Evolutionary conservation across 2,329 filamentous ascomycete genomes (phyloP).

Genomic region (Arthrocladium fulminans): DNA sequence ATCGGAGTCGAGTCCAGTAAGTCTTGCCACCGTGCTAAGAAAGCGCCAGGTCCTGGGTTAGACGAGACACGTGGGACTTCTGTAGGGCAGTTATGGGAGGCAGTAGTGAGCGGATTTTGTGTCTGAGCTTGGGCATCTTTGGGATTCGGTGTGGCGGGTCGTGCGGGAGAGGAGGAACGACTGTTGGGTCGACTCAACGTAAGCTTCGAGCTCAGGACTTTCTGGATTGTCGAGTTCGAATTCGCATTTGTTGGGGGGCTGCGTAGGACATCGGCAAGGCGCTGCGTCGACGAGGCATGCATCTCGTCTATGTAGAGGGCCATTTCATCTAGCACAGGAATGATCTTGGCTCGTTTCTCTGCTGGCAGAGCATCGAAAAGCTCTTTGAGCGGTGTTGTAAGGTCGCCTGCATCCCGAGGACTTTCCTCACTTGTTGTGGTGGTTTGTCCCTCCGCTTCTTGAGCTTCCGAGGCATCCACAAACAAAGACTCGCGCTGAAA

Average conservation of each 20-base stretch:
- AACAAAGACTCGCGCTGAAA: slow-evolving; percentile 37
- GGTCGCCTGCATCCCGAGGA: slow-evolving; percentile 34
- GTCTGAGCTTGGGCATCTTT: slow-evolving; percentile 4
- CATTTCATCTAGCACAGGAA: slow-evolving; percentile 51
- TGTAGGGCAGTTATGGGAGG: not conserved
- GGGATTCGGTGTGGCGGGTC: not conserved
- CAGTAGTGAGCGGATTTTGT: slow-evolving; percentile 3
- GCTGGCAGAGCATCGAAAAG: slow-evolving; percentile 41
- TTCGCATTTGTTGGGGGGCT: slow-evolving; percentile 14
- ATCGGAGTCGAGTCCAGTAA: slow-evolving; percentile 62
- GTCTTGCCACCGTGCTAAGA: slow-evolving; percentile 62
- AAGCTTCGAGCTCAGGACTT: slow-evolving; percentile 14
- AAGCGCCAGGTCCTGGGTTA: slow-evolving; percentile 60
- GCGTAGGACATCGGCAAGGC: slow-evolving; percentile 51
- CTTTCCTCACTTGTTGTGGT: slow-evolving; percentile 19
- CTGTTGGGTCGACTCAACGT: slow-evolving; percentile 12
- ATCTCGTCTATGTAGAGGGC: slow-evolving; percentile 51
- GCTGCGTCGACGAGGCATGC: slow-evolving; percentile 43
- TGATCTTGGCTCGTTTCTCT: slow-evolving; percentile 39
- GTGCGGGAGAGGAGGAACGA: slow-evolving; percentile 14
- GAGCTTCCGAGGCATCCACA: slow-evolving; percentile 2
- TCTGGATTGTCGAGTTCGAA: slow-evolving; percentile 19
- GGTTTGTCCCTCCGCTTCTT: slow-evolving; percentile 22
- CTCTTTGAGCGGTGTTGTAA: slow-evolving; percentile 33
- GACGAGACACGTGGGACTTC: slow-evolving; percentile 16